Evolutionary conservation across 768 basidiomycete genomes (phyloP), one percentile per base, ranked within the genome.

Genomic region (Russula abietina): DNA sequence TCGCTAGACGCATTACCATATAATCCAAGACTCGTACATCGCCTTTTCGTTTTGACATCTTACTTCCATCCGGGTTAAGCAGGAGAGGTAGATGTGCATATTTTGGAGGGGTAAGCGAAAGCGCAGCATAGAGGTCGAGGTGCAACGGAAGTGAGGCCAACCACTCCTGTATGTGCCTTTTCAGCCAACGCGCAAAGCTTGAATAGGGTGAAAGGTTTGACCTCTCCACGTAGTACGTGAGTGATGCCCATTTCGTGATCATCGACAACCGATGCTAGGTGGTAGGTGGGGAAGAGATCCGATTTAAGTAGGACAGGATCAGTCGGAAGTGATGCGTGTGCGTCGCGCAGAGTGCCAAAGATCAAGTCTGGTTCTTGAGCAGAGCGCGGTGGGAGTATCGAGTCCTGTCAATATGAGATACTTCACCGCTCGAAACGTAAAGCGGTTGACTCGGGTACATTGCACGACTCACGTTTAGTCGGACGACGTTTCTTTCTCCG

Each of bases 221-320:
- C 94, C 82, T 98, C 95, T 55, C 97, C 97, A 30, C 97, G 84
- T 1, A 98, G 75, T 5, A 98, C 95, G 74, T 98, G 97, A 0
- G 93, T 92, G 26, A 99, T 92, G 0, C 87, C 87, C 97, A 99
- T 99, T 69, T 87, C 85, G 69, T 93, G 85, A 74, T 99, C 97
- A 68, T 99, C 97, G 0, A 96, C 92, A 0, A 98, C 92, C 24
- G 87, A 94, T 0, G 97, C 96, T 5, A 99, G 81, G 67, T 98
- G 97, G 71, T 99, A 99, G 0, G 96, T 98, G 6, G 97, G 97
- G 72, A 89, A 96, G 1, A 84, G 77, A 72, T 99, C 97, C 1
- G 90, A 87, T 73, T 99, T 98, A 64, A 98, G 78, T 4, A 98
- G 77, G 50, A 98, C 83, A 26, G 94, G 93, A 71, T 99, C 97